Conservation (phyloP, 768 basidiomycete species). For the Amanita subjunquillea region DNA sequence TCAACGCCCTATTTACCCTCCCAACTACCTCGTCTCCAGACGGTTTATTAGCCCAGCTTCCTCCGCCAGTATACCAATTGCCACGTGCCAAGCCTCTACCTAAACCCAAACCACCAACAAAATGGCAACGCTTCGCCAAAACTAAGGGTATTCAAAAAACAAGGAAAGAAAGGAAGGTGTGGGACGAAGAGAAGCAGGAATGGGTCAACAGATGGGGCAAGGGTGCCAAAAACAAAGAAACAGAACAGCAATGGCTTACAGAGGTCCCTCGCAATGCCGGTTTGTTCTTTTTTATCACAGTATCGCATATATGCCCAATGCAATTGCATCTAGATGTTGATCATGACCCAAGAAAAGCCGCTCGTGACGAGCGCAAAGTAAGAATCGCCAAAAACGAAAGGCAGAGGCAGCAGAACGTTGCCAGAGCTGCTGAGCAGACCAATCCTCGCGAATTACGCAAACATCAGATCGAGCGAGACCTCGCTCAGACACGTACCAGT, state of each 20-base stretch:
- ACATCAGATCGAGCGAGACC: slow-evolving; percentile 61
- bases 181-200: slow-evolving; percentile 92
- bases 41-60: slow-evolving; percentile 78
- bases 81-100: slow-evolving; percentile 91
- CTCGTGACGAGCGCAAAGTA: slow-evolving; percentile 71
- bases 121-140: slow-evolving; percentile 94
- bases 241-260: slow-evolving; percentile 83
- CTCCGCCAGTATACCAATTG: slow-evolving; percentile 62
- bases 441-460: slow-evolving; percentile 44
- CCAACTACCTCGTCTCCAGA: slow-evolving; percentile 68
- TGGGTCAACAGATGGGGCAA: slow-evolving; percentile 91
- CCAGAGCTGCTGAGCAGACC: slow-evolving; percentile 33
- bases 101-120: slow-evolving; percentile 85
- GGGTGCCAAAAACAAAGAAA: slow-evolving; percentile 80
- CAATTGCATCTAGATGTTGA: slow-evolving; percentile 47
- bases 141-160: slow-evolving; percentile 88
- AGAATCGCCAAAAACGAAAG: slow-evolving; percentile 78
- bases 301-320: not conserved
- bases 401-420: slow-evolving; percentile 63
- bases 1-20: slow-evolving; percentile 72
- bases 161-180: slow-evolving; percentile 68
- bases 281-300: slow-evolving; percentile 24
- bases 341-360: slow-evolving; percentile 67
- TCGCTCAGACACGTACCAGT: slow-evolving; percentile 68
- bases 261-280: slow-evolving; percentile 85